Evolutionary conservation across 768 basidiomycete genomes (phyloP).

Genomic region (Collybia sordida): DNA sequence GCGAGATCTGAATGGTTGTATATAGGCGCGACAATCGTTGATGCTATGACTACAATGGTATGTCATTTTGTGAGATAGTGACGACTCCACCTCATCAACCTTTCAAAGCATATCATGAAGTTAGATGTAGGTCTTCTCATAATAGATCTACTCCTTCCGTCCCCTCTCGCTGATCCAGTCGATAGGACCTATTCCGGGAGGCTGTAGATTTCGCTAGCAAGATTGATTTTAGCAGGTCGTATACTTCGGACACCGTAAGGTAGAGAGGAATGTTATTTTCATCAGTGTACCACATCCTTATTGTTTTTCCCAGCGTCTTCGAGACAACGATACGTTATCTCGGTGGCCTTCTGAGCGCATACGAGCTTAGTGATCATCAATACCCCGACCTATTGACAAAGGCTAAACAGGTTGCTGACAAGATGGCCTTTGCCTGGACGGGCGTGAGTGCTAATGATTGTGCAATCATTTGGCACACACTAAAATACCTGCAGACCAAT

Average conservation of each 20-base stretch:
- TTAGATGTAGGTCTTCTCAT: conserved; percentile 27
- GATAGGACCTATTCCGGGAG: conserved; percentile 42
- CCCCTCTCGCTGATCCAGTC: background rate
- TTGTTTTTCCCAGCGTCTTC: conserved; percentile 47
- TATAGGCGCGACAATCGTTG: conserved; percentile 55
- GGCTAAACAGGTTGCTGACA: conserved; percentile 61
- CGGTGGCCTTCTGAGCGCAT: conserved; percentile 68
- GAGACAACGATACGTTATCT: conserved; percentile 78
- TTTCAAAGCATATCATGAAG: conserved; percentile 45
- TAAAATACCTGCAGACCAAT: conserved; percentile 26
- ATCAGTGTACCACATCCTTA: background rate
- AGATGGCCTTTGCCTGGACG: conserved; percentile 60
- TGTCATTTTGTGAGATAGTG: conserved; percentile 4
- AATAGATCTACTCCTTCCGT: background rate
- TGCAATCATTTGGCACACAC: background rate
- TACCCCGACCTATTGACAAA: conserved; percentile 54
- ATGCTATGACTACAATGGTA: conserved; percentile 54
- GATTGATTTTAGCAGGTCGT: conserved; percentile 46
- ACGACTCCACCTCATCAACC: background rate
- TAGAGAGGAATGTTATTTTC: conserved; percentile 11
- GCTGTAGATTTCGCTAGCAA: conserved; percentile 38
- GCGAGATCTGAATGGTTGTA: background rate
- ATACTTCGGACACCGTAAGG: conserved; percentile 43
- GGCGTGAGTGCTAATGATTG: conserved; percentile 35
- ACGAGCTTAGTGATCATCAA: conserved; percentile 58